phyloP scores from a whole-genome alignment of 208 protist genomes.

The Leishmania major region DNA sequence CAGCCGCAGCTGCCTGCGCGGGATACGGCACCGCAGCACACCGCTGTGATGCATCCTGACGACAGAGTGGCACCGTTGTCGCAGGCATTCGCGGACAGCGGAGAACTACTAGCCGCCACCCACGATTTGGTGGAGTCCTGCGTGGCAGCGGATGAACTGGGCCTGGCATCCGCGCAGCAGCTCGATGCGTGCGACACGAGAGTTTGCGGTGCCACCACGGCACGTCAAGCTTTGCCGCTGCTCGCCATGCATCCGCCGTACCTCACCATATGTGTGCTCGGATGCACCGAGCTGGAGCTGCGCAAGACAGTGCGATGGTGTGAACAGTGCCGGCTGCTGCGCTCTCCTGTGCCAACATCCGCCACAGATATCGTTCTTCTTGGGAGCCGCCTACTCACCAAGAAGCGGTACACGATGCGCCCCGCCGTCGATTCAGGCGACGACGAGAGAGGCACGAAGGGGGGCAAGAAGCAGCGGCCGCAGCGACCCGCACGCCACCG shows the following conservation, averaged over 20 bases:
- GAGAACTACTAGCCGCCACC: not conserved
- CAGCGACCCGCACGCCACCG: not conserved
- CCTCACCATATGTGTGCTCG: conserved; percentile 52
- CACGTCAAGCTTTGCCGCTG: conserved; percentile 12
- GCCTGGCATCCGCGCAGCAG: not conserved
- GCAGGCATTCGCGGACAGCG: not conserved
- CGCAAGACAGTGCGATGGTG: conserved; percentile 30
- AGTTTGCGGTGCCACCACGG: not conserved
- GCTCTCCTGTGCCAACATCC: conserved; percentile 49
- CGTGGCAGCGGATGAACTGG: not conserved
- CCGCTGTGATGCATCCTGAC: not conserved
- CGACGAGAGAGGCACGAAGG: not conserved
- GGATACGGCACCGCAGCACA: not conserved
- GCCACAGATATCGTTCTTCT: conserved; percentile 74
- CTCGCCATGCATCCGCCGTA: conserved; percentile 42
- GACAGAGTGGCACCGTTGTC: not conserved
- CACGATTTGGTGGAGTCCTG: conserved; percentile 33
- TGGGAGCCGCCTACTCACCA: conserved; percentile 45
- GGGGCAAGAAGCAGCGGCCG: not conserved
- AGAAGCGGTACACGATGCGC: conserved; percentile 13
- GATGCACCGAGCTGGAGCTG: conserved; percentile 50
- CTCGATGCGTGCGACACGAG: not conserved
- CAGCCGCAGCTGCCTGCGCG: not conserved
- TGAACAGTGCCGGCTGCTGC: conserved; percentile 62
- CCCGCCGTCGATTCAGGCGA: not conserved